Base-by-base conservation (phyloP, 805 yeast species). In the Starmerella ratchasimensis region DNA sequence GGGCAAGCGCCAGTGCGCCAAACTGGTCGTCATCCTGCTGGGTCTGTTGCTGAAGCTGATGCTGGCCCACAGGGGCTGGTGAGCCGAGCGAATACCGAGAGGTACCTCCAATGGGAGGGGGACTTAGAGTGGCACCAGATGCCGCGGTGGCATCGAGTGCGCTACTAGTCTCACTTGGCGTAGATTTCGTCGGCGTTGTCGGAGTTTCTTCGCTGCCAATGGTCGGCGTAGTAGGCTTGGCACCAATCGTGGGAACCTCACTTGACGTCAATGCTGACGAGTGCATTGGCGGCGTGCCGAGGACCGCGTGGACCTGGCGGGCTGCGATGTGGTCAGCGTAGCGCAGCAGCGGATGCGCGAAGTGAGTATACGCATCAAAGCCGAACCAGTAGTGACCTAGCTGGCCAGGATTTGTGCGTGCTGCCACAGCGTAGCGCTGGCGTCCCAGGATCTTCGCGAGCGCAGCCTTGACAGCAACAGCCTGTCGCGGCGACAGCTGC, bases 281-380 rank as follows among this genome's bases (percentile, higher is more conserved):
- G n/a, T 24, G 48, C 3, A 6, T 19, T 22, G 34, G 2, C 13
- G 16, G 5, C 28, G 43, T 50, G 26, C 58, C 60, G 28, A 90
- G 56, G 20, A 77, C 71, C 2, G 74, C 57, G 55, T 81, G 86
- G 48, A 90, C 62, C 61, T 90, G 98, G 50, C 95, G 73, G 54
- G 90, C 98, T 28, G 82, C 97, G 48, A 86, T 72, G 36, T 82
- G 67, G 57, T 90, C 98, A 1, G 94, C 84, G 57, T 86, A 90
- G 51, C 98, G 71, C 56, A 93, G 72, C 54, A 83, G 64, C 13
- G 98, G 97, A 1, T 93, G 72, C n/a, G 81, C 79, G 63, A 86
- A 86, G 59, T 88, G 96, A 0, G 97, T 82, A 57, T 82, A 90
- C 31, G 83, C 63, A 21, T 95, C 93, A 40, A 80, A 57, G 46